Conservation (phyloP, 2,329 filamentous ascomycete species). For the Aspergillus fijiensis region DNA sequence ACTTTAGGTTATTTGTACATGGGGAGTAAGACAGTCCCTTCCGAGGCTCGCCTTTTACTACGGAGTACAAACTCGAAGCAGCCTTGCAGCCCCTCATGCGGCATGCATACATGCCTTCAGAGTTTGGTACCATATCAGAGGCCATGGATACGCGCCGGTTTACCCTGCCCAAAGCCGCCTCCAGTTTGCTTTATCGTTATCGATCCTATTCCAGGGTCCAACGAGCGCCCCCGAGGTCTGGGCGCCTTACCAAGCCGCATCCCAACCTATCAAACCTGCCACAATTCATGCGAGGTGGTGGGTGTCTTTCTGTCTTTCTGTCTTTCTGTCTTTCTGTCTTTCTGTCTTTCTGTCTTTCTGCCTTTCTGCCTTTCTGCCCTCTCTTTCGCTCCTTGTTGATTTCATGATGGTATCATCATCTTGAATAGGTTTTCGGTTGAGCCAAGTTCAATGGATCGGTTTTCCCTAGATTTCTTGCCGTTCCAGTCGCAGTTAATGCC, state of each 20-base stretch:
- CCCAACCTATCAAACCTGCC: not conserved
- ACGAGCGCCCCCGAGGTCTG: not conserved
- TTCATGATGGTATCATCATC: too few relatives aligned
- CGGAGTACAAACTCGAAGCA: not conserved
- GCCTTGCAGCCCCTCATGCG: not conserved
- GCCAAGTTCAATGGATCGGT: too few relatives aligned
- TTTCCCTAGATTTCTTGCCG: too few relatives aligned
- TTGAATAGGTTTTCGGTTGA: too few relatives aligned
- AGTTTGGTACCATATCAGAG: constrained; percentile 21
- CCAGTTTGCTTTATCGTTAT: constrained; percentile 3
- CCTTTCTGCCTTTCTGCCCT: too few relatives aligned
- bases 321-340: too few relatives aligned
- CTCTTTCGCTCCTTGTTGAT: too few relatives aligned
- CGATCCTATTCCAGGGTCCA: not conserved
- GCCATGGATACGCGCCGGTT: constrained; percentile 17
- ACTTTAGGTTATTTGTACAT: too few relatives aligned
- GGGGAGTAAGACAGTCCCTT: too few relatives aligned
- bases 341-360: too few relatives aligned
- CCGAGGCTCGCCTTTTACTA: not conserved
- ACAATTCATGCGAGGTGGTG: not conserved
- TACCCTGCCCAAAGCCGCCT: not conserved
- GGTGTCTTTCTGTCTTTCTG: too few relatives aligned
- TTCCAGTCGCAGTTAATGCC: not conserved
- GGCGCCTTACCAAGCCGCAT: not conserved
- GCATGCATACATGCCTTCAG: not conserved